Evolutionary conservation across 2,329 filamentous ascomycete genomes (phyloP).

Genomic region (Sordariomycetes sp.): DNA sequence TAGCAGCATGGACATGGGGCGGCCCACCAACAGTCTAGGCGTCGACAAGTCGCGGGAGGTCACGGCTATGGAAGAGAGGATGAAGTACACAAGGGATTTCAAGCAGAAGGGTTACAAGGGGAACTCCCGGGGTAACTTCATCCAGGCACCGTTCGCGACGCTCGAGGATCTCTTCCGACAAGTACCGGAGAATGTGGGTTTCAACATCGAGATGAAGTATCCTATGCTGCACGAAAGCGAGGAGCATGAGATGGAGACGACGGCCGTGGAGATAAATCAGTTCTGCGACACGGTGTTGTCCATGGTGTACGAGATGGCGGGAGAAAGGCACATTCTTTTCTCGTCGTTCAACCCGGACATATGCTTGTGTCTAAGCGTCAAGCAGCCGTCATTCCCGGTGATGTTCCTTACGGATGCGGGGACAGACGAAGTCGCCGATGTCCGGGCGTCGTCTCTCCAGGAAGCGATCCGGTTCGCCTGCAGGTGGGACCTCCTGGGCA

Average conservation of each 20-base stretch:
- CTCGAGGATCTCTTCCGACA: constrained; percentile 86
- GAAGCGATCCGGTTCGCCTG: constrained; percentile 92
- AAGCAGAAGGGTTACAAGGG: constrained; percentile 93
- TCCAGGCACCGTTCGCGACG: constrained; percentile 92
- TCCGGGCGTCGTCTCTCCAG: constrained; percentile 82
- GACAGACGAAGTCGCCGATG: constrained; percentile 68
- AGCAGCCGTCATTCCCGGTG: constrained; percentile 93
- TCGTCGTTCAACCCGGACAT: constrained; percentile 97
- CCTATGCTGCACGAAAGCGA: constrained; percentile 95
- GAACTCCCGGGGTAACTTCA: constrained; percentile 87
- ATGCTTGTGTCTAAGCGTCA: constrained; percentile 87
- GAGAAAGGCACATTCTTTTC: constrained; percentile 86
- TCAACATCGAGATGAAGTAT: constrained; percentile 99
- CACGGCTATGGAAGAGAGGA: constrained; percentile 57
- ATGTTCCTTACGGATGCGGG: constrained; percentile 90
- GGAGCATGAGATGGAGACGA: constrained; percentile 93
- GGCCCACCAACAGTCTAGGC: constrained; percentile 18
- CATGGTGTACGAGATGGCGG: constrained; percentile 79
- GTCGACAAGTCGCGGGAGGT: constrained; percentile 39
- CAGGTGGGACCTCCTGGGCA: constrained; percentile 87
- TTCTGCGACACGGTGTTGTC: constrained; percentile 89
- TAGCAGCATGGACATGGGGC: constrained; percentile 25
- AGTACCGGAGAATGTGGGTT: constrained; percentile 72
- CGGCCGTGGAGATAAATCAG: constrained; percentile 88
- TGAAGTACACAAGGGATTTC: constrained; percentile 95